These are phyloP conservation scores for Corylus americana DNA, from an alignment of 306 rosid genomes.

Conservation along the genomic window DNA sequence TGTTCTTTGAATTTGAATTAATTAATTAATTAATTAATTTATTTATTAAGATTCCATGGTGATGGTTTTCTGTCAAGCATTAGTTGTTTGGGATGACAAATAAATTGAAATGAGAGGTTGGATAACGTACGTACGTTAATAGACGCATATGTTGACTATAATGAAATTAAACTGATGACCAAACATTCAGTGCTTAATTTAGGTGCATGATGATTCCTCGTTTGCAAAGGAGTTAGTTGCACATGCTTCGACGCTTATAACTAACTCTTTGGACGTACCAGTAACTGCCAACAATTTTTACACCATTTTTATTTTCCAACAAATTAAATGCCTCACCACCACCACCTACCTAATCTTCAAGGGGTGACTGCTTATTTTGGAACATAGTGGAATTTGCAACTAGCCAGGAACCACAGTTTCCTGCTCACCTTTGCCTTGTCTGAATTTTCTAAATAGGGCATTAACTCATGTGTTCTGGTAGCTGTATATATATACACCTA, in stretches of 20 bases:
- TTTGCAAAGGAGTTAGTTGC: conserved; percentile 12
- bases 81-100: not conserved
- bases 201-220: too few relatives aligned
- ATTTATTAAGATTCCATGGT: too few relatives aligned
- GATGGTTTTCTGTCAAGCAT: too few relatives aligned
- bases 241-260: conserved; percentile 11
- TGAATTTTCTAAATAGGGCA: not conserved
- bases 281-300: conserved; percentile 3
- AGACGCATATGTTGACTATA: not conserved
- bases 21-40: too few relatives aligned
- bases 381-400: too few relatives aligned
- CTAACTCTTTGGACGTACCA: conserved; percentile 5
- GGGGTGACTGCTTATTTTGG: not conserved
- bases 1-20: too few relatives aligned
- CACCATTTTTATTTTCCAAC: not conserved
- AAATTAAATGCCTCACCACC: not conserved
- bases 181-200: conserved; percentile 17
- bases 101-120: too few relatives aligned
- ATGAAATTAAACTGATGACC: conserved; percentile 2
- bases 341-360: conserved; percentile 25
- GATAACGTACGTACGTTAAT: not conserved
- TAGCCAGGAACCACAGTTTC: not conserved
- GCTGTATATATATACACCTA: too few relatives aligned
- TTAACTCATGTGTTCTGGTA: not conserved
- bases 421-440: not conserved